These are phyloP conservation scores for Arctium lappa DNA, from an alignment of 129 eudicot genomes.

Conservation along the genomic window DNA sequence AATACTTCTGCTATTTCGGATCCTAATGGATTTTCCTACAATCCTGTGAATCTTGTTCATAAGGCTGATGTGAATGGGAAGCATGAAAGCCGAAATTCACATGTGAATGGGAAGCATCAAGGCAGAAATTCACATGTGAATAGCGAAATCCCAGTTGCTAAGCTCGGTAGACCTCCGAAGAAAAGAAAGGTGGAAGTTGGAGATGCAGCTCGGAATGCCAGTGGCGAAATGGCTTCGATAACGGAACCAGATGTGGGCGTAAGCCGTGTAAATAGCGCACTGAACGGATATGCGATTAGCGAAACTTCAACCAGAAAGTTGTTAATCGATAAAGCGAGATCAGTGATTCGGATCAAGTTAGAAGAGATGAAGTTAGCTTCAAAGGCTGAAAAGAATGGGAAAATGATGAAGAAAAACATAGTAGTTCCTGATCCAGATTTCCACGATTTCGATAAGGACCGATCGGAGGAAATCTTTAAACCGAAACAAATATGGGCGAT, in stretches of 20 bases:
- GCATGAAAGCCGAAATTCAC: conserved; percentile 11
- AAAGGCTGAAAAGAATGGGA: conserved; percentile 47
- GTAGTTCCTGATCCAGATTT: conserved; percentile 86
- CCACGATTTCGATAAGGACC: conserved; percentile 81
- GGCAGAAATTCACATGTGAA: background rate
- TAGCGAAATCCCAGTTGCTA: conserved; percentile 9
- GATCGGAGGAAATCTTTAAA: conserved; percentile 72
- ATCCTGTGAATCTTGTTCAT: conserved; percentile 34
- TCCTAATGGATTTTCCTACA: conserved; percentile 46
- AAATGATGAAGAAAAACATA: conserved; percentile 40
- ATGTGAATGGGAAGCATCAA: conserved; percentile 41
- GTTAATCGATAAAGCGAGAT: conserved; percentile 70
- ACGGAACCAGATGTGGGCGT: conserved; percentile 32
- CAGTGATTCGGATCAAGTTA: conserved; percentile 58
- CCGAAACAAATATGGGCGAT: conserved; percentile 94
- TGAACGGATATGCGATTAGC: conserved; percentile 40
- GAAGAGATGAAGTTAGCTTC: conserved; percentile 64
- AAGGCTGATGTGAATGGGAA: conserved; percentile 34
- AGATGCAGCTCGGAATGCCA: conserved; percentile 26
- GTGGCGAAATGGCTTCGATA: conserved; percentile 36
- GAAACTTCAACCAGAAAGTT: conserved; percentile 52
- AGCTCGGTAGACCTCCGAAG: conserved; percentile 61
- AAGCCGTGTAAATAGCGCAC: background rate
- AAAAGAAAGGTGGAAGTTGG: conserved; percentile 55
- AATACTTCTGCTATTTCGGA: conserved; percentile 47